Evolutionary conservation across 305 asterid genomes (phyloP).

Genomic region (Andrographis paniculata): DNA sequence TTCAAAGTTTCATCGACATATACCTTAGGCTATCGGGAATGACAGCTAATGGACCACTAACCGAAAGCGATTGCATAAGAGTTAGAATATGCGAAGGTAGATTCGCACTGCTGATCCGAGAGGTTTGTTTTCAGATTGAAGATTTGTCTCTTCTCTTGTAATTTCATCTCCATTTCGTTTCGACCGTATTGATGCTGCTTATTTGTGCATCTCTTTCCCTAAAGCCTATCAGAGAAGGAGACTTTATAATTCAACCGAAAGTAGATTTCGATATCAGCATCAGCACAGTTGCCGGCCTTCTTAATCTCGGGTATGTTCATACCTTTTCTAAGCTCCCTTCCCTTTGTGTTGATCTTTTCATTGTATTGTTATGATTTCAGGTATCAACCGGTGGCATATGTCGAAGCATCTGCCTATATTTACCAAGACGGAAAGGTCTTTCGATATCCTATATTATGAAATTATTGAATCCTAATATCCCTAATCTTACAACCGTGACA

Average conservation of each 20-base stretch:
- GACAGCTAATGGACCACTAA: slow-evolving; percentile 73
- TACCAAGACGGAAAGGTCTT: slow-evolving; percentile 98
- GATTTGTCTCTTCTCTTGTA: slow-evolving; percentile 13
- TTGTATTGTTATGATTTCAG: slow-evolving; percentile 36
- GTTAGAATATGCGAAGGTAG: slow-evolving; percentile 97
- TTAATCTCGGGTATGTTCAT: slow-evolving; percentile 83
- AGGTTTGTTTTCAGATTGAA: slow-evolving; percentile 43
- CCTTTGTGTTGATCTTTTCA: slow-evolving; percentile 15
- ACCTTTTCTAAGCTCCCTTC: background rate
- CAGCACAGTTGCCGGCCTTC: slow-evolving; percentile 95
- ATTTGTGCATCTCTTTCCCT: slow-evolving; percentile 13
- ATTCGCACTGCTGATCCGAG: slow-evolving; percentile 88
- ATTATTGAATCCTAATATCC: too few species aligned
- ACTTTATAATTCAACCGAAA: slow-evolving; percentile 92
- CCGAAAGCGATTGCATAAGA: slow-evolving; percentile 88
- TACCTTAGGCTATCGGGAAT: slow-evolving; percentile 70
- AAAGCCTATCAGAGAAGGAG: slow-evolving; percentile 96
- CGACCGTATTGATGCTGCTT: slow-evolving; percentile 12
- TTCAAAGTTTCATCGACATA: slow-evolving; percentile 82
- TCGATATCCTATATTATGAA: slow-evolving; percentile 2
- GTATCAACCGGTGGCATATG: slow-evolving; percentile 93
- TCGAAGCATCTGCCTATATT: slow-evolving; percentile 94
- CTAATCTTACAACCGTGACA: too few species aligned
- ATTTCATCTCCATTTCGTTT: slow-evolving; percentile 8
- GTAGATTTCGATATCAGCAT: slow-evolving; percentile 99